Evolutionary conservation across 305 asterid genomes (phyloP).

Genomic region (Fraxinus sp.): DNA sequence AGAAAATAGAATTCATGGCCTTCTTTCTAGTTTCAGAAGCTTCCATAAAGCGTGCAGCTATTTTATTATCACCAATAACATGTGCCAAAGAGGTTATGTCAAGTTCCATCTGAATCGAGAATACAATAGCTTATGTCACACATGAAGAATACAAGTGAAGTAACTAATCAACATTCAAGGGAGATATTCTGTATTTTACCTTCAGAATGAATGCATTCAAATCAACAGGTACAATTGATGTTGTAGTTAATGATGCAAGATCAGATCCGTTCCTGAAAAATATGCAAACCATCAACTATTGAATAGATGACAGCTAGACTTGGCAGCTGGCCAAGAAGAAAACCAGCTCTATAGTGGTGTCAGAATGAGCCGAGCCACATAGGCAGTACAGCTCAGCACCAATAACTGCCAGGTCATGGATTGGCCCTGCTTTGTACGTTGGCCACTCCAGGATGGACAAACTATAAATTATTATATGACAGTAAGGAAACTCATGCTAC

Average conservation of each 20-base stretch:
- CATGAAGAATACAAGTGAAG: background rate
- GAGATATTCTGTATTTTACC: conserved; percentile 34
- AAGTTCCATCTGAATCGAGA: conserved; percentile 67
- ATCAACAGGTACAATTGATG: conserved; percentile 79
- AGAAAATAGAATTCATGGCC: conserved; percentile 63
- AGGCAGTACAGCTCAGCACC: background rate
- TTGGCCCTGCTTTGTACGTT: background rate
- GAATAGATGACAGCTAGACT: background rate
- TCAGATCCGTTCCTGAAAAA: conserved; percentile 60
- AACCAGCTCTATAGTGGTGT: background rate
- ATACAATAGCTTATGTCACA: conserved; percentile 3
- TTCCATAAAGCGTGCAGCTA: conserved; percentile 38
- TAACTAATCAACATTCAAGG: background rate
- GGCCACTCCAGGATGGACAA: background rate
- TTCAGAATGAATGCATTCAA: conserved; percentile 77
- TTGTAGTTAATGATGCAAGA: conserved; percentile 65
- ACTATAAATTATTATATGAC: background rate
- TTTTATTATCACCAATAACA: conserved; percentile 44
- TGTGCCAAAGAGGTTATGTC: conserved; percentile 66
- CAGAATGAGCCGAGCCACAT: background rate
- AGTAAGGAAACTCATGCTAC: conserved; percentile 25
- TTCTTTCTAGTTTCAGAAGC: conserved; percentile 55
- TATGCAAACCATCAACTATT: background rate
- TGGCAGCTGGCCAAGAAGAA: background rate
- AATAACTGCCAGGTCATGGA: background rate